Evolutionary conservation across 208 protist species (phyloP), one percentile per base, ranked within the genome.

Genomic region (Leishmania martiniquensis): DNA sequence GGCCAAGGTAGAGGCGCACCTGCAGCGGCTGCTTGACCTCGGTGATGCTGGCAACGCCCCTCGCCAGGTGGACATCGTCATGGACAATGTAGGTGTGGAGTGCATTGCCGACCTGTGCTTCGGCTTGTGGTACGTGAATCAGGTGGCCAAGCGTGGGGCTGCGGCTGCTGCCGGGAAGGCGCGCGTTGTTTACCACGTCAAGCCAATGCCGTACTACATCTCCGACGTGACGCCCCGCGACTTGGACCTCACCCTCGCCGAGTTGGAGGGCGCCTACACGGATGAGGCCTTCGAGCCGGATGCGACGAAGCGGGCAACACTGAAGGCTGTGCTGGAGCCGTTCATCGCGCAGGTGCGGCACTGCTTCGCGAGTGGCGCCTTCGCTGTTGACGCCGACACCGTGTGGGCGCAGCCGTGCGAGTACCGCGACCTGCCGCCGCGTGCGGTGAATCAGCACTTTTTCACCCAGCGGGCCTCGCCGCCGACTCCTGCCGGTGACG

Each of bases 1-100:
- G 42, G 80, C 57, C 1, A 75, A 51, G 20, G 72, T 94, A 39
- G 85, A 76, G 72, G 75, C 60, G 47, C 85, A 90, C 75, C 78
- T 96, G 52, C 51, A 78, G 39, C 65, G 72, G 4, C 80, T 85
- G 45, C 80, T 91, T 10, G 72, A 87, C 52, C 76, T 59, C 44
- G 51, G 44, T 25, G 71, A 87, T 32, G 17, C 47, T 7, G 60
- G 29, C 51, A 78, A 80, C 75, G 57, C 59, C 42, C 42, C 74
- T 34, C 75, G 72, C 15, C 77, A 83, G 68, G 65, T 97, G 44
- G 89, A 97, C 75, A 92, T 97, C 71, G 92, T 97, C 32, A 94
- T 94, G 85, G 94, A 97, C 82, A 97, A 97, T 80, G 88, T 93
- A 51, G 94, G 94, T 47, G 92, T 96, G 42, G 92, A 97, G 86